These are phyloP conservation scores for Colletotrichum sansevieriae DNA, from an alignment of 2,329 filamentous ascomycete genomes.

Conservation along the genomic window DNA sequence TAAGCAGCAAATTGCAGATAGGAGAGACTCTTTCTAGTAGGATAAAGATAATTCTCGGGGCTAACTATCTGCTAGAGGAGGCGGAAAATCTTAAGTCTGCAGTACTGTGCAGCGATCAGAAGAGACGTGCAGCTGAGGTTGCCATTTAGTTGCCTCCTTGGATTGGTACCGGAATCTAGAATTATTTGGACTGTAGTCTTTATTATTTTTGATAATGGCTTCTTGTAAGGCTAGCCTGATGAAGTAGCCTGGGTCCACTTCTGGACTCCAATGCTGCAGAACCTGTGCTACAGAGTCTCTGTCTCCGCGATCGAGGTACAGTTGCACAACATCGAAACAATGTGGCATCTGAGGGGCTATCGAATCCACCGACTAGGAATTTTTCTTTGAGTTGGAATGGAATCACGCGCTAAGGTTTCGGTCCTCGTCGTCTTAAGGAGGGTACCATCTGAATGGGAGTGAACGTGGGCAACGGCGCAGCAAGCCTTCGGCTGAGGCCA, in stretches of 20 bases:
- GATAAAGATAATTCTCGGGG: conserved; percentile 12
- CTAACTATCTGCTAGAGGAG: conserved; percentile 25
- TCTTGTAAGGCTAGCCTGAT: conserved; percentile 21
- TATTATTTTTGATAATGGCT: conserved; percentile 26
- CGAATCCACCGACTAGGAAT: neutral
- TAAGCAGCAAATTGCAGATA: conserved; percentile 33
- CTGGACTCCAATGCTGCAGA: conserved; percentile 30
- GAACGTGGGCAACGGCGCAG: no score
- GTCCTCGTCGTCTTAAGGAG: no score
- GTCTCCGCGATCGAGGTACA: conserved; percentile 24
- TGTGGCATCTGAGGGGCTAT: conserved; percentile 22
- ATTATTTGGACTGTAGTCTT: conserved; percentile 26
- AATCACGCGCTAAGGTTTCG: no score
- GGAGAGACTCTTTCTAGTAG: conserved; percentile 13
- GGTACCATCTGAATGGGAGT: no score
- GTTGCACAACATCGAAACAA: conserved; percentile 12
- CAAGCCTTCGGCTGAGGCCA: no score
- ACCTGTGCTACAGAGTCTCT: conserved; percentile 27
- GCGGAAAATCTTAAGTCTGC: conserved; percentile 21
- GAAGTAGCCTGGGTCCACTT: conserved; percentile 19
- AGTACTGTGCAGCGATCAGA: conserved; percentile 23
- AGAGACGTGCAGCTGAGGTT: conserved; percentile 25
- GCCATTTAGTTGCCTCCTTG: neutral
- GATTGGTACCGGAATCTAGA: conserved; percentile 15
- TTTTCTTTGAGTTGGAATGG: no score